phyloP scores from a whole-genome alignment of 805 yeast species.

The Tetrapisispora namnaoensis region DNA sequence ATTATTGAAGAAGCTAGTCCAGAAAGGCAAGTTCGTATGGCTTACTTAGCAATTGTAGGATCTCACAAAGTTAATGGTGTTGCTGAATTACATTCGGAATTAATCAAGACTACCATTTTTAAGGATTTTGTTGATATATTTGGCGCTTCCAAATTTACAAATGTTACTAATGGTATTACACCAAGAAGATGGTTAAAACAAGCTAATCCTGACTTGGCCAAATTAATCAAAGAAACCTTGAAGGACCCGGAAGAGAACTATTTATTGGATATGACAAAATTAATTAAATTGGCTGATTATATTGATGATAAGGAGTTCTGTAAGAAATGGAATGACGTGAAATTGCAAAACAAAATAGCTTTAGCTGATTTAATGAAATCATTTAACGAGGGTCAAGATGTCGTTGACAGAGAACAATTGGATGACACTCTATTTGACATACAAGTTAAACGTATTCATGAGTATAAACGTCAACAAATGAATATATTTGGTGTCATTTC shows the following conservation, averaged over 20 bases:
- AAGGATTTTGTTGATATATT: conserved; percentile 78
- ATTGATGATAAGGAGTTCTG: conserved; percentile 63
- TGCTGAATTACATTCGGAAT: conserved; percentile 88
- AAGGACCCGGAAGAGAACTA: conserved; percentile 51
- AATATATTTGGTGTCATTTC: conserved; percentile 83
- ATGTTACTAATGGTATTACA: conserved; percentile 91
- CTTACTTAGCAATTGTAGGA: conserved; percentile 81
- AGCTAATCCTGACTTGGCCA: conserved; percentile 76
- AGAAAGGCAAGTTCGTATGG: conserved; percentile 86
- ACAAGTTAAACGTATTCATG: conserved; percentile 92
- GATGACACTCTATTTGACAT: conserved; percentile 73
- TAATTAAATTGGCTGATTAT: conserved; percentile 57
- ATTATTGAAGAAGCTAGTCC: conserved; percentile 66
- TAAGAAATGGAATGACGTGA: conserved; percentile 59
- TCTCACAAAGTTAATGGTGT: conserved; percentile 93
- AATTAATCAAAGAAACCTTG: conserved; percentile 61
- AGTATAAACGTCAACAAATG: conserved; percentile 90
- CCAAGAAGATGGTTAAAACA: conserved; percentile 95
- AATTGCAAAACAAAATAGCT: conserved; percentile 55
- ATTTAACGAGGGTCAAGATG: conserved; percentile 43
- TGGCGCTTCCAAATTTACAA: conserved; percentile 76
- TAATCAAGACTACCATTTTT: conserved; percentile 80
- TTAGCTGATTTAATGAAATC: conserved; percentile 58
- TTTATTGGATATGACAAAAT: conserved; percentile 54
- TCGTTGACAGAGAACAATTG: conserved; percentile 45